Percentiles rank a stretch among this genome's conserved stretches.
These are phyloP conservation scores for Nemania bipapillata DNA, from an alignment of 2,329 filamentous ascomycete species.

Conservation along the genomic window DNA sequence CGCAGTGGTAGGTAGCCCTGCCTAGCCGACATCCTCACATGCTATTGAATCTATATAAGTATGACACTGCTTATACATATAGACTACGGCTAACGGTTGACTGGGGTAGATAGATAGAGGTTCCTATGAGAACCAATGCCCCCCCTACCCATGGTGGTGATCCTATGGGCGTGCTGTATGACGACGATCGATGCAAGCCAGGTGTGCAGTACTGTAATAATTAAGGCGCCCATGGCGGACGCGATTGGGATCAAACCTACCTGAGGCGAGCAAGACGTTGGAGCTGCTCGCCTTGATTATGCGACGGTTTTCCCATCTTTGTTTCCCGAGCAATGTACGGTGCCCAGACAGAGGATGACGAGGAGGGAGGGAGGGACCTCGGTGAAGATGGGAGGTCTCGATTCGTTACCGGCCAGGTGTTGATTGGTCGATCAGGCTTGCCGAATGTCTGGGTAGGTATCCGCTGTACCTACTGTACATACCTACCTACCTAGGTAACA, in stretches of 20 bases:
- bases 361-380: background rate
- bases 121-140: slow-evolving; percentile 6
- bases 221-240: slow-evolving; percentile 24
- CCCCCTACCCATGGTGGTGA: background rate
- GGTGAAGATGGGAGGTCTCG: slow-evolving; percentile 19
- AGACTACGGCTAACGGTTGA: background rate
- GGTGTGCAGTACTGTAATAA: slow-evolving; percentile 15
- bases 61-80: background rate
- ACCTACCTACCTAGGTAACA: background rate
- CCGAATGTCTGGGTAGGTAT: background rate
- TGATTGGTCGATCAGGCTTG: background rate
- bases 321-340: slow-evolving; percentile 1
- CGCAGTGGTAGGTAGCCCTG: background rate
- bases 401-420: slow-evolving; percentile 2
- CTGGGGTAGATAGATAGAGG: slow-evolving; percentile 15
- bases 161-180: background rate
- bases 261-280: background rate
- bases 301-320: slow-evolving; percentile 7
- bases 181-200: slow-evolving; percentile 26
- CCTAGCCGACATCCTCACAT: slow-evolving; percentile 5
- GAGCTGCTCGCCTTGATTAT: slow-evolving; percentile 20
- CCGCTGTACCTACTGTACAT: background rate
- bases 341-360: slow-evolving; percentile 9
- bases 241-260: slow-evolving; percentile 10
- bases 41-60: too few relatives aligned